phyloP scores from a whole-genome alignment of 495 filamentous ascomycete species.

The Aspergillus incahuasiensis region DNA sequence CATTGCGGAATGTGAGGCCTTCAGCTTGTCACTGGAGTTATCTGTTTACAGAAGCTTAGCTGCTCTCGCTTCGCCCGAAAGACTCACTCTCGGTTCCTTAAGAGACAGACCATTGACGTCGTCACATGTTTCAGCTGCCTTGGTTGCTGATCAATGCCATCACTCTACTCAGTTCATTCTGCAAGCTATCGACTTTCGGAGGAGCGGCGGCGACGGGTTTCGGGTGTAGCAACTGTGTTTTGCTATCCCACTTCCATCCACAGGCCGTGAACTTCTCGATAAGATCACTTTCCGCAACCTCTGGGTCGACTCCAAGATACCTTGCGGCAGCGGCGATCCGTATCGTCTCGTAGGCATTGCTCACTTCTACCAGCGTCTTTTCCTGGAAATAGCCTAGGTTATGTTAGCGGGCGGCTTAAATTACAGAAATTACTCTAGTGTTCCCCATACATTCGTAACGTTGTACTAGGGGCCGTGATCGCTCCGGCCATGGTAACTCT shows the following conservation, averaged over 20 bases:
- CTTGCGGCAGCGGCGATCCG: conserved; percentile 38
- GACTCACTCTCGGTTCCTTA: neutral
- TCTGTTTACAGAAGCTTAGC: neutral
- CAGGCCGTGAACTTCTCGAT: conserved; percentile 37
- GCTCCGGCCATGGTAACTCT: conserved; percentile 40
- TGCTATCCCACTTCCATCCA: conserved; percentile 47
- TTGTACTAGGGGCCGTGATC: conserved; percentile 33
- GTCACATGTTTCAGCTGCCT: conserved; percentile 13
- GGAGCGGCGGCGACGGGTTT: conserved; percentile 28
- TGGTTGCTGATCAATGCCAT: conserved; percentile 34
- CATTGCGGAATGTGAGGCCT: conserved; percentile 8
- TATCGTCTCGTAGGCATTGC: conserved; percentile 47
- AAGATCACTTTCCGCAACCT: conserved; percentile 26
- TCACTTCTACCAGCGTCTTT: conserved; percentile 44
- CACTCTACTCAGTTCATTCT: conserved; percentile 28
- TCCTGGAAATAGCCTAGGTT: conserved; percentile 47
- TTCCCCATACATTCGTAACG: conserved; percentile 40
- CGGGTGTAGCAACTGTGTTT: conserved; percentile 35
- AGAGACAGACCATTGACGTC: neutral
- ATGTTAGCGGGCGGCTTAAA: conserved; percentile 16
- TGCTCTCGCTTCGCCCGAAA: neutral
- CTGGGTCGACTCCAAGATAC: conserved; percentile 43
- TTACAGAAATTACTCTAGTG: neutral
- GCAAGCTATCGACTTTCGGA: conserved; percentile 19
- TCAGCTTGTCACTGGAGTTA: conserved; percentile 4